Evolutionary conservation across 768 basidiomycete genomes (phyloP).

Genomic region (Tulasnella sp.): DNA sequence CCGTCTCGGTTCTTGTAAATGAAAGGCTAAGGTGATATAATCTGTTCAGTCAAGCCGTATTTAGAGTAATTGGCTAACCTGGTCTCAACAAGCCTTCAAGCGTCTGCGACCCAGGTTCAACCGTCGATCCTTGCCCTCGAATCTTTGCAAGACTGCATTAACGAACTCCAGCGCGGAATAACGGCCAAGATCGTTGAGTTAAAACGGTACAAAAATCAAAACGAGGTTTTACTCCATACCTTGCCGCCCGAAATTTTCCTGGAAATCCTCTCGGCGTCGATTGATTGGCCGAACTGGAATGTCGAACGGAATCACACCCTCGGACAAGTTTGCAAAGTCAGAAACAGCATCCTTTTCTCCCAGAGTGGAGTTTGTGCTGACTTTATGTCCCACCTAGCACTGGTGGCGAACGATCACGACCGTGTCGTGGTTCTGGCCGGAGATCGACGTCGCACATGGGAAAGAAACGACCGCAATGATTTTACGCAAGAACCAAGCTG

Average conservation of each 20-base stretch:
- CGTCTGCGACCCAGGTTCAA: background rate
- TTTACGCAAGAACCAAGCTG: background rate
- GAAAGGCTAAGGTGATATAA: background rate
- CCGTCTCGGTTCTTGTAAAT: background rate
- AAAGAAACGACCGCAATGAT: background rate
- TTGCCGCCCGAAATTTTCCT: background rate
- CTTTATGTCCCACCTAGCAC: background rate
- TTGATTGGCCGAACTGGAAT: background rate
- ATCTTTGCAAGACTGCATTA: background rate
- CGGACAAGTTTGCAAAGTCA: background rate
- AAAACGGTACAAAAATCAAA: background rate
- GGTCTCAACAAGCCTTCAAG: background rate
- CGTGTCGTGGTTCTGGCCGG: background rate
- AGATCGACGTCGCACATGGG: background rate
- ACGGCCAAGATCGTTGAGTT: background rate
- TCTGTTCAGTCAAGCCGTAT: background rate
- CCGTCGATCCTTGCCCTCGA: background rate
- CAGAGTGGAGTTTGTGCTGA: background rate
- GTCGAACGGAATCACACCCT: background rate
- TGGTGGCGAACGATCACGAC: background rate
- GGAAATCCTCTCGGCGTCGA: background rate
- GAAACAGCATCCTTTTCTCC: background rate
- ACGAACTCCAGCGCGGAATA: background rate
- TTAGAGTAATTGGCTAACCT: background rate
- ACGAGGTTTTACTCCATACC: background rate